Percentiles rank a stretch among this genome's conserved stretches.
phyloP scores from a whole-genome alignment of 1,284 basidiomycete species.

The Ceratobasidium sp. region DNA sequence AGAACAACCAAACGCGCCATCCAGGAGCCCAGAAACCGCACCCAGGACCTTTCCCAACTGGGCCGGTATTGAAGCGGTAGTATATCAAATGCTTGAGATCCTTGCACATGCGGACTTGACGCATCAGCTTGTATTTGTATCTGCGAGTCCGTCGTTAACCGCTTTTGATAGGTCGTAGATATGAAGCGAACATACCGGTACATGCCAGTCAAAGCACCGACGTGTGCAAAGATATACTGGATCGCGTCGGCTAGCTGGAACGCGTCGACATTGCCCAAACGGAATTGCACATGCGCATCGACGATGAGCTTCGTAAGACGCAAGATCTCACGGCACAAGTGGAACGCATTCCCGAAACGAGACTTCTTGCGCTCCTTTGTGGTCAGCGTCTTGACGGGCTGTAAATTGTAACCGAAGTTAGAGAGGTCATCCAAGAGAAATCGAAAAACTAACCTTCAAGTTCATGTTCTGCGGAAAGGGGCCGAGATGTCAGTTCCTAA shows the following conservation, averaged over 20 bases:
- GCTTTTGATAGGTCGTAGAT: not conserved
- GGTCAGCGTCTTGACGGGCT: constrained; percentile 87
- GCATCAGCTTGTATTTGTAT: constrained; percentile 99
- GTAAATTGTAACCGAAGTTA: constrained; percentile 20
- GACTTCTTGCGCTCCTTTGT: constrained; percentile 99
- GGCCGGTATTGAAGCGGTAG: constrained; percentile 99
- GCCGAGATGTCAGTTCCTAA: constrained; percentile 43
- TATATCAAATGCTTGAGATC: constrained; percentile 98
- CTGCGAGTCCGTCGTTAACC: constrained; percentile 35
- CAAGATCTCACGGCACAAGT: constrained; percentile 96
- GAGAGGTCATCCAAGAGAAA: not conserved
- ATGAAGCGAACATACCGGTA: constrained; percentile 71
- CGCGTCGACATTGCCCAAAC: constrained; percentile 97
- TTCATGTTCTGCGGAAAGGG: constrained; percentile 74
- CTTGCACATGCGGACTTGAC: constrained; percentile 99
- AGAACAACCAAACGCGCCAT: constrained; percentile 99
- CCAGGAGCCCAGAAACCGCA: constrained; percentile 99
- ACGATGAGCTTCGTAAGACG: constrained; percentile 98
- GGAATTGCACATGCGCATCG: constrained; percentile 98
- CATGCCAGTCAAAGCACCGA: constrained; percentile 98
- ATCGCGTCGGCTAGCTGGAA: constrained; percentile 99
- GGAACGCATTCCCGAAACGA: constrained; percentile 99
- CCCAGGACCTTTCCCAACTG: constrained; percentile 98
- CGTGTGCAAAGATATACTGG: constrained; percentile 98
- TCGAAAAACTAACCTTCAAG: constrained; percentile 70